Conservation (phyloP, 345 rosid genomes). For the Eucalyptus sp. region DNA sequence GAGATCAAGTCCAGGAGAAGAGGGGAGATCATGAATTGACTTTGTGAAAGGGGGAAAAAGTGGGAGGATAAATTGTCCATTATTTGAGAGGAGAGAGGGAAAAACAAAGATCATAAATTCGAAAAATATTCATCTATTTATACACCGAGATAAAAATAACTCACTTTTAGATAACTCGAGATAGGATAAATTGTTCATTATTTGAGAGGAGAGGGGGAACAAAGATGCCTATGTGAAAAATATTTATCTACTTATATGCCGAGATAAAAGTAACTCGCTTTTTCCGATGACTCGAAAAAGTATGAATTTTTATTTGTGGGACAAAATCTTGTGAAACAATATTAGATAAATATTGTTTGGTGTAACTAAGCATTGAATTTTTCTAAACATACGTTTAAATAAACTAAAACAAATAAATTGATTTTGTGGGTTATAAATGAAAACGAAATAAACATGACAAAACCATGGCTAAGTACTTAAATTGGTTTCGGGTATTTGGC, state of each 20-base stretch:
- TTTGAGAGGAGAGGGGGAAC: background rate
- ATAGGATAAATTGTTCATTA: background rate
- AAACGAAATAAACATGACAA: background rate
- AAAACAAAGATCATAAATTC: background rate
- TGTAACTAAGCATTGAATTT: background rate
- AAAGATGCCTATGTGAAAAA: background rate
- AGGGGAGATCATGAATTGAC: background rate
- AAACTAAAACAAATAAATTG: too few species aligned
- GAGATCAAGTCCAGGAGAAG: background rate
- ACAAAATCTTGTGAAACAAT: background rate
- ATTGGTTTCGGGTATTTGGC: background rate
- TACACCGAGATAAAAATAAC: background rate
- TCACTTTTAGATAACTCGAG: too few species aligned
- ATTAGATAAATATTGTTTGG: background rate
- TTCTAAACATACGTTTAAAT: too few species aligned
- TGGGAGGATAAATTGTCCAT: background rate
- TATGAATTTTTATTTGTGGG: fast-evolving
- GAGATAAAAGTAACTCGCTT: too few species aligned
- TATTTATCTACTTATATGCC: fast-evolving
- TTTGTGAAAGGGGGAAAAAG: fast-evolving
- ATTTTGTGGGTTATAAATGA: background rate
- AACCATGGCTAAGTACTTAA: background rate
- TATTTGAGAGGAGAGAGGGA: background rate
- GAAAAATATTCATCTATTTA: background rate
- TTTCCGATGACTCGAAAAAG: fast-evolving